Evolutionary conservation across 179 eudicot genomes (phyloP).

Genomic region (Heliamphora pulchella): DNA sequence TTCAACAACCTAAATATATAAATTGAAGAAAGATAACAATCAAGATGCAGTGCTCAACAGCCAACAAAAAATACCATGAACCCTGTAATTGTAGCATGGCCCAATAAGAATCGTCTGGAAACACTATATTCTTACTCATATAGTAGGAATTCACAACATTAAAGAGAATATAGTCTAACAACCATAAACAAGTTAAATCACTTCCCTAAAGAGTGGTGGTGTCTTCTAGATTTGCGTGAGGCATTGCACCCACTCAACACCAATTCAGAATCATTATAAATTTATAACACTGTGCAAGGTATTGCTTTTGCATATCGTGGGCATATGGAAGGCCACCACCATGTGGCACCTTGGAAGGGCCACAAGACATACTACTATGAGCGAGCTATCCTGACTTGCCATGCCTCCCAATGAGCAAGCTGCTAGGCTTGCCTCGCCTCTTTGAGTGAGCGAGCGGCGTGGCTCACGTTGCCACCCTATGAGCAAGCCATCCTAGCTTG

Average conservation of each 20-base stretch:
- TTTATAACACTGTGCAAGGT: neutral
- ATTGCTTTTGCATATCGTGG: neutral
- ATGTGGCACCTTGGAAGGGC: no score
- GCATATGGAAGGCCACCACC: no score
- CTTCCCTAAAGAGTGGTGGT: neutral
- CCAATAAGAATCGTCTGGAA: neutral
- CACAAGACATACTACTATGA: no score
- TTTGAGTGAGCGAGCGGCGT: no score
- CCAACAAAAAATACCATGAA: constrained; percentile 1
- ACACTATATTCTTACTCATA: neutral
- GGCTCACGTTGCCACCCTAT: no score
- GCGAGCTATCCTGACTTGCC: no score
- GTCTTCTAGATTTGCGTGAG: neutral
- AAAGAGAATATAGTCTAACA: neutral
- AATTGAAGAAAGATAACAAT: neutral
- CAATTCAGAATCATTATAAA: neutral
- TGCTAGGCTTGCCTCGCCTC: no score
- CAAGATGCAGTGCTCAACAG: neutral
- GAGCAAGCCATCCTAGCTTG: no score
- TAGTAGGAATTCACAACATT: neutral
- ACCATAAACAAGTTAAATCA: neutral
- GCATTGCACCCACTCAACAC: neutral
- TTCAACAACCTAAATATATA: neutral
- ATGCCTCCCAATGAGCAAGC: no score
- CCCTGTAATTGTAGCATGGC: neutral